Base-by-base conservation (phyloP, 768 basidiomycete species). In the Leccinum uliginosum region DNA sequence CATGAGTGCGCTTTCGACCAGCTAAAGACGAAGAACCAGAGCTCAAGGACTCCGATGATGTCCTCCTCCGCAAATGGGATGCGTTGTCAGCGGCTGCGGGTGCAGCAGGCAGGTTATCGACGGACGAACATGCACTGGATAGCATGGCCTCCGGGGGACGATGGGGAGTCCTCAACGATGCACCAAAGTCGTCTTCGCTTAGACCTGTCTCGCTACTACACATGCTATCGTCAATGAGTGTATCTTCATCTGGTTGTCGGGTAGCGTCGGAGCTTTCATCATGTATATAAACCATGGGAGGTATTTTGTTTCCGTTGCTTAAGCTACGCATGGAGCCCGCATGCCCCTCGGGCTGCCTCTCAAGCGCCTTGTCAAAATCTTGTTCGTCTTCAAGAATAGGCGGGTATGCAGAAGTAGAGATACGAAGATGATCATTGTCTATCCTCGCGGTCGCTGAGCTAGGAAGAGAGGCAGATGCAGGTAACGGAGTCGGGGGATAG, bases 361-460 rank as follows among this genome's bases (percentile, higher is more conserved):
- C 79, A 85, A 87, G 85, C 86, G 80, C 83, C 82, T 67, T 67
- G 59, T 68, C 76, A 87, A 88, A 89, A 87, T 73, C 85, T 85
- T 81, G 80, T 29, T 59, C 62, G 23, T 78, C 76, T 65, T 82
- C 80, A 34, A 71, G 60, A 54, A 80, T 76, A 47, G 56, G 55
- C 23, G 65, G 60, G 52, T 71, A 66, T 55, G 65, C 19, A 44
- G 57, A 12, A 49, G 54, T 50, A 21, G 57, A 56, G 57, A 55
- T 9, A 34, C 30, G 53, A 53, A 11, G 54, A 34, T 35, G 34
- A 24, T 58, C 50, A 21, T 21, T 24, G 34, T 55, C 50, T 23
- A 50, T 53, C 32, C 54, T 54, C 14, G 53, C 12, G 14, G 51
- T 56, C 17, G 61, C 51, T 19, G 55, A 65, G 9, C 46, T 50